Percentiles rank a stretch among this genome's conserved stretches.
These are phyloP conservation scores for Conidiobolus incongruus DNA, from an alignment of 371 early-diverging fungal genomes.

Conservation along the genomic window DNA sequence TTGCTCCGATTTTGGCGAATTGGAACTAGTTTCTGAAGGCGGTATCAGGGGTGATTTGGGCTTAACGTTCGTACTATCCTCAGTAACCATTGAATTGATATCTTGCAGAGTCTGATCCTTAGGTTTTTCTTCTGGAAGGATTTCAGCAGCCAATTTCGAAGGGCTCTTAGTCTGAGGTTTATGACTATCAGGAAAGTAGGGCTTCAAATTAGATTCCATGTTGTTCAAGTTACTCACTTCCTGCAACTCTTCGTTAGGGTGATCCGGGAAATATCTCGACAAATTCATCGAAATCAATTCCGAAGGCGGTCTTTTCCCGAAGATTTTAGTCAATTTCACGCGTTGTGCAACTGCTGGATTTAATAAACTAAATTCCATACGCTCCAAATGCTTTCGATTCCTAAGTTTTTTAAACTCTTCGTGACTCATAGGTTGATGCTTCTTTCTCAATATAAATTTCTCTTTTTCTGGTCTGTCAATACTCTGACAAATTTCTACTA, in stretches of 20 bases:
- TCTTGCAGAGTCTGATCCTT: constrained; percentile 3
- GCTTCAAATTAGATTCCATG: too few species aligned
- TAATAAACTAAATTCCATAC: constrained; percentile 4
- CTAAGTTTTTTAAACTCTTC: constrained; percentile 30
- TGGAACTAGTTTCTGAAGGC: constrained; percentile 10
- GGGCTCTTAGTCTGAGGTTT: too few species aligned
- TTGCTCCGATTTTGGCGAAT: constrained; percentile 9
- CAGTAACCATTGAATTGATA: constrained; percentile 6
- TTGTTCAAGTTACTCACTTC: too few species aligned
- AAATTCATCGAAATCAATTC: constrained; percentile 73
- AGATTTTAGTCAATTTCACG: constrained; percentile 21
- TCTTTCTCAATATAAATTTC: constrained; percentile 47
- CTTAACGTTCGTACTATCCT: too few species aligned
- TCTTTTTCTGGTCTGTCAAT: constrained; percentile 42
- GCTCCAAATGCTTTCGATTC: constrained; percentile 11
- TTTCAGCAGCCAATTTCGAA: too few species aligned
- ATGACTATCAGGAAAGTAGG: too few species aligned
- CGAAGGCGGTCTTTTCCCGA: constrained; percentile 84
- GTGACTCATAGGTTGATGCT: constrained; percentile 34
- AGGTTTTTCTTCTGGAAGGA: constrained; percentile 10
- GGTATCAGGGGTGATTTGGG: too few species aligned
- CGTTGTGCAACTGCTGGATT: constrained; percentile 8
- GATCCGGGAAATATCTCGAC: constrained; percentile 64
- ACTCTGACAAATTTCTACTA: constrained; percentile 41
- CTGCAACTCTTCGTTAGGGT: too few species aligned